Percentiles rank a stretch among this genome's conserved stretches.
Conservation (phyloP, 495 filamentous ascomycete species). For the Hypoxylon intermedium region DNA sequence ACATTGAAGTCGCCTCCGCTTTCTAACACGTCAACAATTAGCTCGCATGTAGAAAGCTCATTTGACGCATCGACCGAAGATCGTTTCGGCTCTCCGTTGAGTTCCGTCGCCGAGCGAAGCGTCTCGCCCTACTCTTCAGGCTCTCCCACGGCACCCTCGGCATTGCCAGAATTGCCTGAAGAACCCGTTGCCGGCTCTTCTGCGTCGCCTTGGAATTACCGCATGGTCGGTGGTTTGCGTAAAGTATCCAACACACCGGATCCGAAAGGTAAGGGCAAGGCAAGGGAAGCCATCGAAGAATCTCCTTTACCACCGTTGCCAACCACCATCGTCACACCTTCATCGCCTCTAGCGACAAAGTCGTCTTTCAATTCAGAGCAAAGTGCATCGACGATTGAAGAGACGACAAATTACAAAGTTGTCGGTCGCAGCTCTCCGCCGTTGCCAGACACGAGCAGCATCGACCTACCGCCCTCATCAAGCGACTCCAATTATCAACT, state of each 20-base stretch:
- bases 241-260: slow-evolving; percentile 61
- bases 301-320: slow-evolving; percentile 52
- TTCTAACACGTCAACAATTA: slow-evolving; percentile 48
- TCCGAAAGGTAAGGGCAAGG: slow-evolving; percentile 52
- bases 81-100: slow-evolving; percentile 53
- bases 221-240: slow-evolving; percentile 61
- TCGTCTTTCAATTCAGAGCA: slow-evolving; percentile 55
- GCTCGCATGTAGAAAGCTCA: slow-evolving; percentile 55
- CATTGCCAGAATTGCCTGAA: slow-evolving; percentile 47
- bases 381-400: slow-evolving; percentile 55
- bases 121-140: slow-evolving; percentile 43
- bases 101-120: slow-evolving; percentile 52
- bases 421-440: slow-evolving; percentile 52
- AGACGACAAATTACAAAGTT: slow-evolving; percentile 62
- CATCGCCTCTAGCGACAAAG: slow-evolving; percentile 48
- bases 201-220: slow-evolving; percentile 59
- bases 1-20: slow-evolving; percentile 36
- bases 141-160: slow-evolving; percentile 39
- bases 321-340: slow-evolving; percentile 36
- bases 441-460: slow-evolving; percentile 47
- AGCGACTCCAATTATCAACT: slow-evolving; percentile 52
- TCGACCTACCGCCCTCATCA: slow-evolving; percentile 43
- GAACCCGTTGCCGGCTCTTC: slow-evolving; percentile 50
- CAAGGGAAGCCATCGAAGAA: slow-evolving; percentile 38
- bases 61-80: slow-evolving; percentile 56